A percentile compares a stretch with the other conserved stretches of the same genome.
These are phyloP conservation scores for Talaromyces sp. DNA, from an alignment of 2,329 filamentous ascomycete genomes.

Conservation along the genomic window DNA sequence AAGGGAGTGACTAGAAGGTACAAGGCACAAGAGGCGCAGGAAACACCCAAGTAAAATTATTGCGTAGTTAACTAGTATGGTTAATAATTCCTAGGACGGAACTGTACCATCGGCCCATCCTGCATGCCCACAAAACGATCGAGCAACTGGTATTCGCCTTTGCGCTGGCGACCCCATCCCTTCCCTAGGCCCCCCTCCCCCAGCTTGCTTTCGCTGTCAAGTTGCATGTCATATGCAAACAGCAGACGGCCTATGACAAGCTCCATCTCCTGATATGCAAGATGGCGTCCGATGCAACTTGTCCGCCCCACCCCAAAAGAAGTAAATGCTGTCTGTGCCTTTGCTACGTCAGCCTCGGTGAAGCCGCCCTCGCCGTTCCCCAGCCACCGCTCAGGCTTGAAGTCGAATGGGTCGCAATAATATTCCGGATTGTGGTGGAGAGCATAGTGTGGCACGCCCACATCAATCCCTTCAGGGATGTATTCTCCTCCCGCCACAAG, in stretches of 20 bases:
- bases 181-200: background rate
- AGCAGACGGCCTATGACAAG: background rate
- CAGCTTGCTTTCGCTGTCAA: background rate
- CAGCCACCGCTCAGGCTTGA: background rate
- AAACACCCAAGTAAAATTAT: too few species aligned
- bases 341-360: background rate
- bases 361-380: background rate
- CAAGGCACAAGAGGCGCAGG: too few species aligned
- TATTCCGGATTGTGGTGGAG: background rate
- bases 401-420: background rate
- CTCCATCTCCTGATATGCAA: background rate
- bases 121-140: background rate
- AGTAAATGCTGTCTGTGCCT: background rate
- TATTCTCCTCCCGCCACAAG: background rate
- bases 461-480: slow-evolving; percentile 5
- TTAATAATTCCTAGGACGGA: background rate
- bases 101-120: background rate
- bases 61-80: background rate
- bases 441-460: background rate
- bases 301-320: background rate
- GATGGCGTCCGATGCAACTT: background rate
- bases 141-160: background rate
- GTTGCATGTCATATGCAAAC: background rate
- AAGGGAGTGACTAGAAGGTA: too few species aligned
- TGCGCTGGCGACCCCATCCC: background rate